A percentile compares a stretch with the other conserved stretches of the same genome.
These are phyloP conservation scores for Cylindrotheca closterium DNA, from an alignment of 108 stramenopile species.

Conservation along the genomic window DNA sequence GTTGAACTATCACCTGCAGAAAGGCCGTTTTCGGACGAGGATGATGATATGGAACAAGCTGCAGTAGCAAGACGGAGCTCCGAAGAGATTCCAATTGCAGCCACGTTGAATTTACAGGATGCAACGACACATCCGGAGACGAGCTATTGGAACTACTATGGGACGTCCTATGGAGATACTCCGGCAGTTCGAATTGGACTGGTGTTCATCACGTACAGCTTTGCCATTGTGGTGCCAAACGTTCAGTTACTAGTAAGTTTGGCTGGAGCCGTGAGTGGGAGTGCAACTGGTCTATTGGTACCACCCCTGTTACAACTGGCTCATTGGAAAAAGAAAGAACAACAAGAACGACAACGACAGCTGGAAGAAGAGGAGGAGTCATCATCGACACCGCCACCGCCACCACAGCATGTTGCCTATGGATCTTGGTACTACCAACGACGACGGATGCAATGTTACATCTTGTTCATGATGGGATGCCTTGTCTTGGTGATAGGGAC, in stretches of 20 bases:
- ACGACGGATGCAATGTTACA: constrained; percentile 19
- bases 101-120: background rate
- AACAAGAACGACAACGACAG: background rate
- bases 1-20: too few relatives aligned
- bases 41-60: background rate
- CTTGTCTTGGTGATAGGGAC: constrained; percentile 40
- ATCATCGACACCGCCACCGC: background rate
- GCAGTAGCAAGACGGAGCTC: background rate
- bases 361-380: background rate
- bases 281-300: constrained; percentile 59
- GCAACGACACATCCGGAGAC: too few relatives aligned
- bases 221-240: constrained; percentile 66
- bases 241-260: constrained; percentile 64
- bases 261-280: constrained; percentile 69
- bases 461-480: constrained; percentile 38
- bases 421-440: background rate
- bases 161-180: constrained; percentile 34
- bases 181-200: constrained; percentile 41
- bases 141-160: constrained; percentile 3
- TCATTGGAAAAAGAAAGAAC: constrained; percentile 38
- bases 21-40: too few relatives aligned
- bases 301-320: constrained; percentile 68
- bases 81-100: background rate
- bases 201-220: constrained; percentile 53
- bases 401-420: background rate